A percentile compares a stretch with the other conserved stretches of the same genome.
Evolutionary conservation across 108 stramenopile genomes (phyloP).

Genomic region (Schizochytrium sp.): DNA sequence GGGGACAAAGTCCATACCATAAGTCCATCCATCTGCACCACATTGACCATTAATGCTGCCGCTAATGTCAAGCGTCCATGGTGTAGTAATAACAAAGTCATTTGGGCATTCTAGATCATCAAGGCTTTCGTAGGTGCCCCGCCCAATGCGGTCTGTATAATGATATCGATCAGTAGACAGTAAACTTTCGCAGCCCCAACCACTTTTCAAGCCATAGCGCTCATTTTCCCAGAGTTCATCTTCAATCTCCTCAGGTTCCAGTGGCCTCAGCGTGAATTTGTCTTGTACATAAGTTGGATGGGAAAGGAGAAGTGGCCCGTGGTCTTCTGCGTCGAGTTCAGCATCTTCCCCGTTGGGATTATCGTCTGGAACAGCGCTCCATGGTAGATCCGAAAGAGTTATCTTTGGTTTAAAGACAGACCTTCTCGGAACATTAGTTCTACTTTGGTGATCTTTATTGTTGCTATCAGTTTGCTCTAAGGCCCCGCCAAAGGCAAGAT

Average conservation of each 20-base stretch:
- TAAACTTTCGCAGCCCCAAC: background rate
- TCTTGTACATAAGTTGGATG: slow-evolving; percentile 3
- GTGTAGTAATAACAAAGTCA: background rate
- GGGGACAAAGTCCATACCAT: slow-evolving; percentile 38
- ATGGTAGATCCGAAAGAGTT: background rate
- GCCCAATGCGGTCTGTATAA: slow-evolving; percentile 50
- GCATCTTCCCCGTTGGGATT: background rate
- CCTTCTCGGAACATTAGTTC: background rate
- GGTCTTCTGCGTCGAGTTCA: background rate
- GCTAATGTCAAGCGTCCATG: slow-evolving; percentile 31
- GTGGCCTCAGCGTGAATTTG: slow-evolving; percentile 13
- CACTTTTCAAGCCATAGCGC: slow-evolving; percentile 32
- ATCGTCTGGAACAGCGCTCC: background rate
- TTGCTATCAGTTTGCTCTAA: too few relatives aligned
- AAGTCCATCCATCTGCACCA: slow-evolving; percentile 49
- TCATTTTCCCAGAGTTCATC: slow-evolving; percentile 58
- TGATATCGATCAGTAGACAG: background rate
- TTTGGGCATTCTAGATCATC: slow-evolving; percentile 10
- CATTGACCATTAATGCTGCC: slow-evolving; percentile 21
- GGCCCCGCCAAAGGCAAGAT: slow-evolving; percentile 7
- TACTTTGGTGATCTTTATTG: background rate
- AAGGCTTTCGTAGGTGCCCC: background rate
- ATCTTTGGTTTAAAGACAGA: slow-evolving; percentile 34
- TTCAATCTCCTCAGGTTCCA: slow-evolving; percentile 39
- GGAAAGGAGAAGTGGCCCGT: background rate